Base-by-base conservation (phyloP, 208 protist species). In the Trypanosoma melophagium region DNA sequence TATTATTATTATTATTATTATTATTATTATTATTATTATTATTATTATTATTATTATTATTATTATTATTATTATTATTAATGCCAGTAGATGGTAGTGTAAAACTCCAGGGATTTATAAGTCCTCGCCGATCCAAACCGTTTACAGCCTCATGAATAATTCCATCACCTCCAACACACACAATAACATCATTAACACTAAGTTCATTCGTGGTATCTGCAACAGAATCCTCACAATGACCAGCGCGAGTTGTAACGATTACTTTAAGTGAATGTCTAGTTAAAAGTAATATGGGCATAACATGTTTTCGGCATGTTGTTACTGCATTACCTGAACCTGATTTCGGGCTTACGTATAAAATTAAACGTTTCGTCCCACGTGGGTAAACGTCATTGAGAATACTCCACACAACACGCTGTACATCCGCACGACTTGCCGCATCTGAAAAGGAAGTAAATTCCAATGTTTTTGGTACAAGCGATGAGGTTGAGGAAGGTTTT, bases 141-240 rank as follows among this genome's bases (percentile, higher is more conserved):
- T 96, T 96, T 22, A 92, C 75, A 8, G 73, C 63, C 76, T 96
- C 90, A 66, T 96, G 73, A 40, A 90, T 60, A 81, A 93, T 96
- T 17, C 90, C 90, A 56, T 96, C 90, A 3, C 90, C 90, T 38
- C 90, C 90, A 22, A 87, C 84, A 58, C 60, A 70, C 2, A 82
- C 80, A 49, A 91, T 75, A 38, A 96, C 90, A 63, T 76, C 68
- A 49, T 74, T 31, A 21, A 41, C 52, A 72, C 75, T 56, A 42
- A 96, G 58, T 10, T 66, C 62, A 62, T 92, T 85, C 40, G 42
- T n/a, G 7, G 84, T 49, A 63, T 93, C 72, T n/a, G 90, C 87
- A 41, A 93, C 55, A 61, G 79, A 92, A 75, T 93, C 86, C 73
- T 96, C 90, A 61, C 82, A 89, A 63, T 96, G 80, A 70, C 86